Evolutionary conservation across 805 yeast genomes (phyloP).

Genomic region (Ogataea kodamae): DNA sequence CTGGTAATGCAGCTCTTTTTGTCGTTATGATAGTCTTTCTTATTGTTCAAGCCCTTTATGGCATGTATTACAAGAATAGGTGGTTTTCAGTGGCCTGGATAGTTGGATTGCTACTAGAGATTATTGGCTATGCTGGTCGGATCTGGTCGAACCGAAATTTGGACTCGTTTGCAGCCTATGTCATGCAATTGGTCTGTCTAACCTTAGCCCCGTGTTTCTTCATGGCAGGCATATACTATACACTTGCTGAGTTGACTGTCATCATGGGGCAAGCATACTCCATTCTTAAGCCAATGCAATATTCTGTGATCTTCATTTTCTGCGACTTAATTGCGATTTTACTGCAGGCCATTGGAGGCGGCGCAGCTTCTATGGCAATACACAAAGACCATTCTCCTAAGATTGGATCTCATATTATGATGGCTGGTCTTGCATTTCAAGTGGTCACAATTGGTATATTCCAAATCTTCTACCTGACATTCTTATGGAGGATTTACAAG

Average conservation of each 20-base stretch:
- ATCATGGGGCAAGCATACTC: slow-evolving; percentile 58
- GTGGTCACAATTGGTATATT: slow-evolving; percentile 66
- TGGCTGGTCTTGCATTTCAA: slow-evolving; percentile 77
- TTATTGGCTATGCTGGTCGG: slow-evolving; percentile 67
- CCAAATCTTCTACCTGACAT: slow-evolving; percentile 44
- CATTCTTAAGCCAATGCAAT: slow-evolving; percentile 50
- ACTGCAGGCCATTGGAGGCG: slow-evolving; percentile 78
- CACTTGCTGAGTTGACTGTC: slow-evolving; percentile 63
- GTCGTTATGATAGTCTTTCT: slow-evolving; percentile 51
- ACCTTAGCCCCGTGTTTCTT: slow-evolving; percentile 81
- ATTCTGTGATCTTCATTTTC: slow-evolving; percentile 59
- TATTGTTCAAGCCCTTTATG: slow-evolving; percentile 39
- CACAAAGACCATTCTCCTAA: too few relatives aligned
- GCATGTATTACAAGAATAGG: slow-evolving; percentile 48
- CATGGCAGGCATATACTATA: slow-evolving; percentile 79
- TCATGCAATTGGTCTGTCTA: slow-evolving; percentile 63
- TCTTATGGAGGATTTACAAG: slow-evolving; percentile 40
- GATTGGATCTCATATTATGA: slow-evolving; percentile 66
- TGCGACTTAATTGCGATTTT: slow-evolving; percentile 64
- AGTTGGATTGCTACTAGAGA: slow-evolving; percentile 56
- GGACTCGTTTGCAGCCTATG: slow-evolving; percentile 38
- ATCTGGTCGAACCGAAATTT: slow-evolving; percentile 40
- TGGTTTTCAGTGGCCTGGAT: slow-evolving; percentile 63
- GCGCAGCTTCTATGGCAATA: slow-evolving; percentile 48
- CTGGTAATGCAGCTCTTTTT: slow-evolving; percentile 58